Percentiles rank a stretch among this genome's conserved stretches.
Conservation (phyloP, 768 basidiomycete genomes). For the Dioszegia aurantiaca region DNA sequence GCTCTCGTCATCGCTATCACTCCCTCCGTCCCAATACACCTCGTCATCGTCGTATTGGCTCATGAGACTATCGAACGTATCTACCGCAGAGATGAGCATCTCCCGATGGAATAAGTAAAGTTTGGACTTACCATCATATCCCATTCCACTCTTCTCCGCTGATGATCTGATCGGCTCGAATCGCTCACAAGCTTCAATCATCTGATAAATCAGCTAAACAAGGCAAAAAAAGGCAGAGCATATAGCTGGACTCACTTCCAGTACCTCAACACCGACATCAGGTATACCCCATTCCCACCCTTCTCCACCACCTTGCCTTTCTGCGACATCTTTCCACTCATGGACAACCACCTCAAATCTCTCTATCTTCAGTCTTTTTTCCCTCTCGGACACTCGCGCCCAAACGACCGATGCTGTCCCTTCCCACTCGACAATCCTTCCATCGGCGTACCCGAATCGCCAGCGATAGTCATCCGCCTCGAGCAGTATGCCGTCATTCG, state of each 20-base stretch:
- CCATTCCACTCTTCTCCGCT: background rate
- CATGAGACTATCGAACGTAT: background rate
- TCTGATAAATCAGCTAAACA: background rate
- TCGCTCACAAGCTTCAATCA: background rate
- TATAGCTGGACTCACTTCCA: conserved; percentile 3
- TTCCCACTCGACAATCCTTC: conserved; percentile 3
- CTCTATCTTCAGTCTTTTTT: background rate
- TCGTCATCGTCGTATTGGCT: background rate
- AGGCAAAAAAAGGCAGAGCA: background rate
- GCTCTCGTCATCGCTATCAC: background rate
- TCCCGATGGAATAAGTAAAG: background rate
- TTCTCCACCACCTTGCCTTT: background rate
- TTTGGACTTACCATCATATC: conserved; percentile 7
- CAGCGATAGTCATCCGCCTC: conserved; percentile 6
- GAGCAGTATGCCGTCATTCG: background rate
- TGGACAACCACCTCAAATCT: background rate
- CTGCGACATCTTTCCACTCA: background rate
- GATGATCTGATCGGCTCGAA: background rate
- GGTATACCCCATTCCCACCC: conserved; percentile 6
- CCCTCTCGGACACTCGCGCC: background rate
- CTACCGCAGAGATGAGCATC: background rate
- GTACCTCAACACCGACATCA: conserved; percentile 1
- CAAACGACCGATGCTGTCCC: conserved; percentile 1
- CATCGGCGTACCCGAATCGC: conserved; percentile 3
- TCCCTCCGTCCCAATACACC: background rate